Evolutionary conservation across 1,284 basidiomycete genomes (phyloP).

Genomic region (Rhodotorula sp.): DNA sequence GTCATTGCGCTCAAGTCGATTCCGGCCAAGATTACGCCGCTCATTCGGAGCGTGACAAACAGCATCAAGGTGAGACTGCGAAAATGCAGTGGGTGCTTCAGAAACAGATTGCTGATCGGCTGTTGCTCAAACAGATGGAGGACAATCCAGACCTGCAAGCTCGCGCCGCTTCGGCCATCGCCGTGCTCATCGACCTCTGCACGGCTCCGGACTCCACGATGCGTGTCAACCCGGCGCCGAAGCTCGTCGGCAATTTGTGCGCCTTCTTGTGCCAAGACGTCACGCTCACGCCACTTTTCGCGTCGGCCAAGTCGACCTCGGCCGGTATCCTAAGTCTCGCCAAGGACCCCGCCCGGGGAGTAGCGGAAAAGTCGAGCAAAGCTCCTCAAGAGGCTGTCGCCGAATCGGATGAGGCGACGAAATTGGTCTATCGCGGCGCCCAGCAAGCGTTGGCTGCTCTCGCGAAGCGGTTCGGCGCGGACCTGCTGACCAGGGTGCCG

Average conservation of each 20-base stretch:
- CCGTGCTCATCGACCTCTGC: conserved; percentile 84
- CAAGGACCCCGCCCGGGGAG: conserved; percentile 46
- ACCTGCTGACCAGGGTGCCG: conserved; percentile 73
- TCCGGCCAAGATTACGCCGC: conserved; percentile 90
- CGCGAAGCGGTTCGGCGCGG: conserved; percentile 71
- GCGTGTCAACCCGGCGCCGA: conserved; percentile 67
- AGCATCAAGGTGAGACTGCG: conserved; percentile 73
- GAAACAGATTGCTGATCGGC: not conserved
- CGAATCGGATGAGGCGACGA: conserved; percentile 49
- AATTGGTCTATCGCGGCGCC: conserved; percentile 71
- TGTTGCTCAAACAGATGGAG: conserved; percentile 64
- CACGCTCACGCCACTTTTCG: conserved; percentile 84
- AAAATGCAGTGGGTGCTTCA: not conserved
- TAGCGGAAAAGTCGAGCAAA: conserved; percentile 52
- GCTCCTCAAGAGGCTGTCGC: conserved; percentile 20
- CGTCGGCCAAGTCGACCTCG: conserved; percentile 61
- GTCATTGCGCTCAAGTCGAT: conserved; percentile 79
- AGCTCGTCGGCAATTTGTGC: conserved; percentile 96
- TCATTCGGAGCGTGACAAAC: conserved; percentile 97
- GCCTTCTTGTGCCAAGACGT: conserved; percentile 94
- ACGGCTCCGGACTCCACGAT: conserved; percentile 62
- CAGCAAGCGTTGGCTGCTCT: conserved; percentile 76
- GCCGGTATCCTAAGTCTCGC: conserved; percentile 66
- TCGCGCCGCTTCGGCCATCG: conserved; percentile 84
- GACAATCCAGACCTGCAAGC: conserved; percentile 84